phyloP scores from a whole-genome alignment of 1,284 basidiomycete species.

The Heliocybe sulcata region DNA sequence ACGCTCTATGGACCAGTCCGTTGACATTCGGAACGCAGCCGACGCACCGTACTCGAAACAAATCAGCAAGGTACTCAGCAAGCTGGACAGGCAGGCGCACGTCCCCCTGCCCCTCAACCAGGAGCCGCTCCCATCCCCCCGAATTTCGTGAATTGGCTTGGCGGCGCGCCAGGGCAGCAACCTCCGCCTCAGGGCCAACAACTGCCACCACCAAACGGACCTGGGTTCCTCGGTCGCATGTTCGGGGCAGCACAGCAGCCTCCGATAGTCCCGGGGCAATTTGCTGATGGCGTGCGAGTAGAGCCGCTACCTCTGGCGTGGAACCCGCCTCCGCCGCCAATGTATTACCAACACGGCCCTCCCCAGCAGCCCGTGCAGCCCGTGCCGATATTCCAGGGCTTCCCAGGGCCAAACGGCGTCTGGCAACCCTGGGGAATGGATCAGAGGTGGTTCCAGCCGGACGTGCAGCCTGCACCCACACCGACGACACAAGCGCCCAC shows the following conservation, averaged over 20 bases:
- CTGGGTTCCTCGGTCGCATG: constrained; percentile 4
- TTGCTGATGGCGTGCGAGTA: constrained; percentile 2
- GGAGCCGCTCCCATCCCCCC: constrained; percentile 16
- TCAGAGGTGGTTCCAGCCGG: constrained; percentile 17
- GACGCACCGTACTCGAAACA: constrained; percentile 77
- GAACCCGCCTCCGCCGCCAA: constrained; percentile 1
- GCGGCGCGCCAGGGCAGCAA: neutral
- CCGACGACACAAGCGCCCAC: constrained; percentile 7
- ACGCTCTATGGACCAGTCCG: constrained; percentile 11
- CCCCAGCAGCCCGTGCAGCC: constrained; percentile 21
- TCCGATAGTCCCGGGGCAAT: constrained; percentile 2
- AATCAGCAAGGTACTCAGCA: constrained; percentile 20
- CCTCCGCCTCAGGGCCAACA: constrained; percentile 4
- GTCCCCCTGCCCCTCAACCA: constrained; percentile 24
- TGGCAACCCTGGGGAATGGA: constrained; percentile 55
- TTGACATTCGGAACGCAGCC: constrained; percentile 35
- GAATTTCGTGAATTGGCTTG: constrained; percentile 1
- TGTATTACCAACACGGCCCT: constrained; percentile 18
- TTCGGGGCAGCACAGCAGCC: neutral
- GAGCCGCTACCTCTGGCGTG: neutral
- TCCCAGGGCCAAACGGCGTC: constrained; percentile 51
- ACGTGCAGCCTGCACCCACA: neutral
- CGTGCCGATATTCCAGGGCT: constrained; percentile 35
- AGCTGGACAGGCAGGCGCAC: constrained; percentile 23
- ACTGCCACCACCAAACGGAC: constrained; percentile 3